Base-by-base conservation (phyloP, 2,329 filamentous ascomycete species). In the Calonectria ilicicola region DNA sequence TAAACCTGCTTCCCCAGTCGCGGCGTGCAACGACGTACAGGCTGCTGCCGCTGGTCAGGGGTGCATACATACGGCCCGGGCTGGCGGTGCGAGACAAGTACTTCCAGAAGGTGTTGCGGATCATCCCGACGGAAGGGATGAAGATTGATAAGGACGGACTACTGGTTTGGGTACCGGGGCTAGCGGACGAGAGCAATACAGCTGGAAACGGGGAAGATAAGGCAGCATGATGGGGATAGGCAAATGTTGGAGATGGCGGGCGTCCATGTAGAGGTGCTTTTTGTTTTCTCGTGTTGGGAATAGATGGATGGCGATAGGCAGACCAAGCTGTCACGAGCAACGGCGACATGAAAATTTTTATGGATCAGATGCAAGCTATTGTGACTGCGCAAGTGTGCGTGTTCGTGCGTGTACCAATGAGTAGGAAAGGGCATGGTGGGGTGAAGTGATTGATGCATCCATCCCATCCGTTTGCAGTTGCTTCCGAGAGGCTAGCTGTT, bases 101-200 rank as follows among this genome's bases (percentile, higher is more conserved):
- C 80, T 98, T 98, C 84, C 95, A 98, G 82, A 98, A 98, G 87
- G 92, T 94, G 49, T 83, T 98, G 73, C 92, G 93, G 74, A 92
- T 98, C 27, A 91, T 95, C 72, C 92, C 95, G 2, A 96, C 94
- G 0, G 94, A 93, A 80, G 93, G 92, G 26, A 93, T 92, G 86
- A 91, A 88, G 82, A 85, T 86, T 64, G 90, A 92, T 72, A 92
- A 92, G 83, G 91, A 93, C 4, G 91, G 91, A 0, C 80, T 93
- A 26, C 78, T 92, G 76, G 80, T 93, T 26, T 93, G 91, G 91
- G 87, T 93, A 42, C 86, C 86, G 15, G 84, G 74, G 29, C 82
- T 68, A 76, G 75, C 29, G 81, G 82, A 3, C 81, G 64, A 68
- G 17, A 67, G 70, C 4, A 63, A 42, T 9, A 35, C 32, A 35